Evolutionary conservation across 305 asterid species (phyloP).

Genomic region (Coffea humblotiana): DNA sequence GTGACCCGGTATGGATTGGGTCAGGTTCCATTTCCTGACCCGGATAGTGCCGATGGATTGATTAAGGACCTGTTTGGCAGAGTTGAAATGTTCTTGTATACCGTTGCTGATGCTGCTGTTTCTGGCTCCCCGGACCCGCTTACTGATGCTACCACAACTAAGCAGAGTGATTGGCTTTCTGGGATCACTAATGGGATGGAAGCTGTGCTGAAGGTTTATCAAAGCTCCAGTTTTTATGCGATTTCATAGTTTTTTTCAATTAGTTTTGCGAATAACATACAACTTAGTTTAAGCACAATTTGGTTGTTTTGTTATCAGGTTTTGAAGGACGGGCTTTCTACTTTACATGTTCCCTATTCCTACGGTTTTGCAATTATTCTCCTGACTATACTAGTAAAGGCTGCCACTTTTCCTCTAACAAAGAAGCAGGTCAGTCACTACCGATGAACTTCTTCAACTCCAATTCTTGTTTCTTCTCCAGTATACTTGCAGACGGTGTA

Average conservation of each 20-base stretch:
- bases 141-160: slow-evolving; percentile 33
- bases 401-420: slow-evolving; percentile 89
- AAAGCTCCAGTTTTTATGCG: slow-evolving; percentile 15
- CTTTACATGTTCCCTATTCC: slow-evolving; percentile 88
- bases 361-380: slow-evolving; percentile 96
- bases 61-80: slow-evolving; percentile 60
- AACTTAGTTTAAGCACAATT: not conserved
- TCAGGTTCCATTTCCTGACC: slow-evolving; percentile 67
- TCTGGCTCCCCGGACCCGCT: slow-evolving; percentile 51
- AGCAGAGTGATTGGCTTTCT: slow-evolving; percentile 93
- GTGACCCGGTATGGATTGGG: slow-evolving; percentile 76
- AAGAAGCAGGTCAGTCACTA: slow-evolving; percentile 76
- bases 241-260: not conserved
- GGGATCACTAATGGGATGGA: slow-evolving; percentile 94
- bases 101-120: slow-evolving; percentile 90
- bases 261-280: not conserved
- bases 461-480: not conserved
- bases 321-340: slow-evolving; percentile 88
- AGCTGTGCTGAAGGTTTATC: slow-evolving; percentile 79
- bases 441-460: not conserved
- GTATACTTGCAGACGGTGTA: slow-evolving; percentile 1
- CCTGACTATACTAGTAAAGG: slow-evolving; percentile 86
- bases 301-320: slow-evolving; percentile 53
- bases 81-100: slow-evolving; percentile 76
- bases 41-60: slow-evolving; percentile 53